These are phyloP conservation scores for Raphanus hybrid DNA, from an alignment of 441 rosid species.

Conservation along the genomic window DNA sequence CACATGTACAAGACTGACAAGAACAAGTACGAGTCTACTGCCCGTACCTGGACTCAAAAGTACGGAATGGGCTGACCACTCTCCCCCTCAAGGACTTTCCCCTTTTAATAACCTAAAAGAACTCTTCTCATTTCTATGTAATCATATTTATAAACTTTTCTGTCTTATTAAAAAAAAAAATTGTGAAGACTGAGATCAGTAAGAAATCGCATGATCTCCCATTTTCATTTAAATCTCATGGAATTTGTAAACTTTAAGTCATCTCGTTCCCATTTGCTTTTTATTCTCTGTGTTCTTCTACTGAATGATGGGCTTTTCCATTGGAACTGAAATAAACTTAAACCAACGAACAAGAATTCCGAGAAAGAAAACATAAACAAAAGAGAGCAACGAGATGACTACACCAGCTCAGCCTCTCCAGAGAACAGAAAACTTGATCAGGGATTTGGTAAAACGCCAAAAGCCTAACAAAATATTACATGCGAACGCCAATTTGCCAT, in stretches of 20 bases:
- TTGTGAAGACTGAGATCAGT: conserved; percentile 30
- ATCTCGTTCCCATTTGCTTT: neutral
- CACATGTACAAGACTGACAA: conserved; percentile 89
- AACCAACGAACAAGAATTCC: too few relatives aligned
- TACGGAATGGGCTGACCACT: conserved; percentile 75
- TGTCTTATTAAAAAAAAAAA: conserved; percentile 18
- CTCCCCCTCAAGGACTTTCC: neutral
- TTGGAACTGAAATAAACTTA: neutral
- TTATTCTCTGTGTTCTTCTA: conserved; percentile 9
- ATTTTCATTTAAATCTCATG: conserved; percentile 24
- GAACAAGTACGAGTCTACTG: conserved; percentile 79
- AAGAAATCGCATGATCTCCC: conserved; percentile 32
- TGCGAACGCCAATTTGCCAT: neutral
- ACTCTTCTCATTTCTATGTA: conserved; percentile 33
- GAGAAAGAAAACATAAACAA: neutral
- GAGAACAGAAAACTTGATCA: neutral
- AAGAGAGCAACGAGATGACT: neutral
- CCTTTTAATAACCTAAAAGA: conserved; percentile 18
- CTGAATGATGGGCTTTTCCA: neutral
- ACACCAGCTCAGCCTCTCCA: neutral
- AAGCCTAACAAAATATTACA: neutral
- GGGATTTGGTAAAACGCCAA: neutral
- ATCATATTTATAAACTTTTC: conserved; percentile 30
- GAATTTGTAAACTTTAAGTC: neutral
- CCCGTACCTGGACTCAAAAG: conserved; percentile 91